phyloP scores from a whole-genome alignment of 257 asterid genomes.

The Petunia axillaris region DNA sequence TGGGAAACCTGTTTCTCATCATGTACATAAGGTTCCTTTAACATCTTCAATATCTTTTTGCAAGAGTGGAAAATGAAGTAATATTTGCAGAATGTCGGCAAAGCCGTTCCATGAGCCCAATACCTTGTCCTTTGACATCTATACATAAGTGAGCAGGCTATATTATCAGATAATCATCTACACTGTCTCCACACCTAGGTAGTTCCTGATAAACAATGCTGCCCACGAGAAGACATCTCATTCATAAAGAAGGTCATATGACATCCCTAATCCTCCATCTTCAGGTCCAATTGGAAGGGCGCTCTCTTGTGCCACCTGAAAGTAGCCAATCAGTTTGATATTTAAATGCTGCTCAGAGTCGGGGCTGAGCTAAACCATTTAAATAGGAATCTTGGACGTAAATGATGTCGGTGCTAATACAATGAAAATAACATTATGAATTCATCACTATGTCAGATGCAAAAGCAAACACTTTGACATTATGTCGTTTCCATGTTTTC shows the following conservation, averaged over 20 bases:
- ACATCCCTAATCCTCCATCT: constrained; percentile 79
- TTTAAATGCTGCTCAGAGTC: not conserved
- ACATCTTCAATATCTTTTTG: constrained; percentile 48
- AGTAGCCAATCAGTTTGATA: not conserved
- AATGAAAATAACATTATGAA: too few species aligned
- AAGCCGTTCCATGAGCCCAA: constrained; percentile 88
- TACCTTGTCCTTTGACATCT: constrained; percentile 85
- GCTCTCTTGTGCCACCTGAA: constrained; percentile 62
- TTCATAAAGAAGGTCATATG: constrained; percentile 66
- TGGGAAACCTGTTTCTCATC: constrained; percentile 71
- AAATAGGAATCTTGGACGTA: too few species aligned
- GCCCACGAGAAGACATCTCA: constrained; percentile 83
- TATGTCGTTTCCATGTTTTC: too few species aligned
- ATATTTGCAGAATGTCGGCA: constrained; percentile 66
- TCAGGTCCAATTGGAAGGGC: constrained; percentile 74
- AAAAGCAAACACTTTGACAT: too few species aligned
- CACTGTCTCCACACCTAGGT: constrained; percentile 49
- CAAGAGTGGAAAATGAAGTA: constrained; percentile 59
- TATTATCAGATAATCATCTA: constrained; percentile 46
- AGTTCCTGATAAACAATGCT: constrained; percentile 58
- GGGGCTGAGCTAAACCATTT: too few species aligned
- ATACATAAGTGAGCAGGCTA: constrained; percentile 68
- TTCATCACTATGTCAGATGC: too few species aligned
- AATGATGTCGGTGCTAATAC: too few species aligned
- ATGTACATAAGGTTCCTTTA: constrained; percentile 69